Evolutionary conservation across 345 rosid species (phyloP).

Genomic region (Salix brachista): DNA sequence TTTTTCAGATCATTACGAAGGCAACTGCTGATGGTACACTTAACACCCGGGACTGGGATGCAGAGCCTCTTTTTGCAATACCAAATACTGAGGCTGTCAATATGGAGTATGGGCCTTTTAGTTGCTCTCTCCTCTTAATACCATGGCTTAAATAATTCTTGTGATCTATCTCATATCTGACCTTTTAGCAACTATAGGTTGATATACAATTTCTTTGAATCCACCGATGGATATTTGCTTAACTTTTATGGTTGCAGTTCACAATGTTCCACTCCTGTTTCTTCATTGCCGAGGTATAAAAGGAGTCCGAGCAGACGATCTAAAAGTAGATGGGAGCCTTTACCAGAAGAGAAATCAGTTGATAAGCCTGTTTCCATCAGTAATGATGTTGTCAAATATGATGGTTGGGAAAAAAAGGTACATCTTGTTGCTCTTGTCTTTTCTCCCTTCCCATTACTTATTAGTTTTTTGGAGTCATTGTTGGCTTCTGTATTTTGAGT

Average conservation of each 20-base stretch:
- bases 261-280: constrained; percentile 36
- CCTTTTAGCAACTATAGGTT: background rate
- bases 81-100: constrained; percentile 35
- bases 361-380: constrained; percentile 40
- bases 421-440: background rate
- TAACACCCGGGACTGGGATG: constrained; percentile 73
- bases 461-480: background rate
- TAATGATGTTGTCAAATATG: constrained; percentile 45
- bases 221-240: background rate
- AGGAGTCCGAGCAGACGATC: constrained; percentile 71
- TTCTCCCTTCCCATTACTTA: background rate
- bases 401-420: constrained; percentile 70
- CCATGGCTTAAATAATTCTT: background rate
- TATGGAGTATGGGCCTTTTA: constrained; percentile 48
- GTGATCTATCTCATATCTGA: background rate
- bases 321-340: constrained; percentile 99
- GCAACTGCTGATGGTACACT: constrained; percentile 72
- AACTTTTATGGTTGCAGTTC: constrained; percentile 11
- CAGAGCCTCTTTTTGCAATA: constrained; percentile 69
- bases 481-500: background rate
- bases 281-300: constrained; percentile 36
- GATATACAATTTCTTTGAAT: background rate
- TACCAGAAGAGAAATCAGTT: constrained; percentile 57
- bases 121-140: background rate
- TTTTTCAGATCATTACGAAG: constrained; percentile 56